These are phyloP conservation scores for Periconia macrospinosa DNA, from an alignment of 2,329 filamentous ascomycete genomes.

Conservation along the genomic window DNA sequence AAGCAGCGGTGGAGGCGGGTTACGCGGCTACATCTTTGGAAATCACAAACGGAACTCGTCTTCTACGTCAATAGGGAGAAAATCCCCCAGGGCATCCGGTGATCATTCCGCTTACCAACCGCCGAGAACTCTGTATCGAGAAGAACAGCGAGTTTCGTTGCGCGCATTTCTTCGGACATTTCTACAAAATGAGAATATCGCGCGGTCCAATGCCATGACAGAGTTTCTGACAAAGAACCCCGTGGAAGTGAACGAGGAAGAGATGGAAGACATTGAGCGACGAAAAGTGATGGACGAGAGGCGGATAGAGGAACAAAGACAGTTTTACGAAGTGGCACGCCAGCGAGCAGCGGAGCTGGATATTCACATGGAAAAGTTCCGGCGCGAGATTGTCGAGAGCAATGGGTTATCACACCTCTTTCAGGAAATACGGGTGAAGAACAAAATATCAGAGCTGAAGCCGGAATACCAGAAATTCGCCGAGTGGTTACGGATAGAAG, in stretches of 20 bases:
- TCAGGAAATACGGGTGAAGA: constrained; percentile 87
- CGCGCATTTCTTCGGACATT: constrained; percentile 87
- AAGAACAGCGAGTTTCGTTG: constrained; percentile 88
- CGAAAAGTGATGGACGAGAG: constrained; percentile 84
- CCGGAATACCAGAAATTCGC: constrained; percentile 98
- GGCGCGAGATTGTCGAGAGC: constrained; percentile 67
- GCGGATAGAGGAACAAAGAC: constrained; percentile 86
- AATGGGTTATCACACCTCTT: constrained; percentile 94
- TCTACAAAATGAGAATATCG: constrained; percentile 80
- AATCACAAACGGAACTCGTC: constrained; percentile 48
- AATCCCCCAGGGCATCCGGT: constrained; percentile 37
- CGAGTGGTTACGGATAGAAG: constrained; percentile 96
- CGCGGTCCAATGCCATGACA: constrained; percentile 77
- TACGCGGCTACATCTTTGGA: constrained; percentile 48
- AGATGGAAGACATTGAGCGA: constrained; percentile 76
- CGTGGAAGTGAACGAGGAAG: constrained; percentile 76
- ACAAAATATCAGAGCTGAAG: constrained; percentile 82
- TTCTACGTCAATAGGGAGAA: constrained; percentile 39
- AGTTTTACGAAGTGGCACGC: constrained; percentile 93
- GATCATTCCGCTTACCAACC: constrained; percentile 33
- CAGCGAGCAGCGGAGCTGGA: constrained; percentile 90
- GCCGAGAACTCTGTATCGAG: constrained; percentile 71
- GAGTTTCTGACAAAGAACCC: constrained; percentile 80
- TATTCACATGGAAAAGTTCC: constrained; percentile 91
- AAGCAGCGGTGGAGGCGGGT: constrained; percentile 38